Evolutionary conservation across 2,329 filamentous ascomycete genomes (phyloP).

Genomic region (Curvularia spicifera): DNA sequence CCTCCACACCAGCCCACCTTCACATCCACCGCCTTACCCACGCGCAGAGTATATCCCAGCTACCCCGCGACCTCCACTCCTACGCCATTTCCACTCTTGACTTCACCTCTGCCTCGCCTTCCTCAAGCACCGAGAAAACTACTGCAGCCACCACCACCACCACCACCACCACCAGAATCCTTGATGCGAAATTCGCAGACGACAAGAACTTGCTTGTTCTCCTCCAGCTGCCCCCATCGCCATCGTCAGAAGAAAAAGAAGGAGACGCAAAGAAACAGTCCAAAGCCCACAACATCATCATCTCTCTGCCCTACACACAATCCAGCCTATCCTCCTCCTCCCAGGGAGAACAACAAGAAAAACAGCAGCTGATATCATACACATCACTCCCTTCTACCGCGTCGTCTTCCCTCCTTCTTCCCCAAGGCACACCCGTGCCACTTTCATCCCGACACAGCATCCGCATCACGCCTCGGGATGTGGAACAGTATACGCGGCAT

Average conservation of each 20-base stretch:
- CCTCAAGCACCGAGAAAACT: slow-evolving; percentile 7
- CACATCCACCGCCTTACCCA: slow-evolving; percentile 46
- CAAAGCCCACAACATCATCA: slow-evolving; percentile 17
- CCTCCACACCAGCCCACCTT: slow-evolving; percentile 12
- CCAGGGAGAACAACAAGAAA: slow-evolving; percentile 5
- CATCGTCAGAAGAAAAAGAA: neutral
- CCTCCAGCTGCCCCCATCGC: slow-evolving; percentile 44
- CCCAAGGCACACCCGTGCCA: neutral
- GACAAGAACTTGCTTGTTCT: slow-evolving; percentile 67
- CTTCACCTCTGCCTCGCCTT: slow-evolving; percentile 34
- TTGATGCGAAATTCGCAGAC: slow-evolving; percentile 73
- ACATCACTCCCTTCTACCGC: slow-evolving; percentile 15
- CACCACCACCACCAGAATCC: too few relatives aligned
- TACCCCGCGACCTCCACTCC: slow-evolving; percentile 37
- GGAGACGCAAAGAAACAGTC: slow-evolving; percentile 2
- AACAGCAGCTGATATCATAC: slow-evolving; percentile 6
- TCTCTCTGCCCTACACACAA: slow-evolving; percentile 40
- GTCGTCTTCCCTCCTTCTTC: slow-evolving; percentile 12
- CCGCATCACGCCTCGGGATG: slow-evolving; percentile 9
- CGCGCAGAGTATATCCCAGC: slow-evolving; percentile 50
- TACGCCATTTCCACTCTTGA: slow-evolving; percentile 62
- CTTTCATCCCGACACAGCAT: neutral
- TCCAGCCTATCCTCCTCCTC: neutral
- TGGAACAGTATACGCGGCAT: slow-evolving; percentile 51
- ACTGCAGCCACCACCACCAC: neutral